These are phyloP conservation scores for Glomus cerebriforme DNA, from an alignment of 192 early-diverging fungal species.

Conservation along the genomic window DNA sequence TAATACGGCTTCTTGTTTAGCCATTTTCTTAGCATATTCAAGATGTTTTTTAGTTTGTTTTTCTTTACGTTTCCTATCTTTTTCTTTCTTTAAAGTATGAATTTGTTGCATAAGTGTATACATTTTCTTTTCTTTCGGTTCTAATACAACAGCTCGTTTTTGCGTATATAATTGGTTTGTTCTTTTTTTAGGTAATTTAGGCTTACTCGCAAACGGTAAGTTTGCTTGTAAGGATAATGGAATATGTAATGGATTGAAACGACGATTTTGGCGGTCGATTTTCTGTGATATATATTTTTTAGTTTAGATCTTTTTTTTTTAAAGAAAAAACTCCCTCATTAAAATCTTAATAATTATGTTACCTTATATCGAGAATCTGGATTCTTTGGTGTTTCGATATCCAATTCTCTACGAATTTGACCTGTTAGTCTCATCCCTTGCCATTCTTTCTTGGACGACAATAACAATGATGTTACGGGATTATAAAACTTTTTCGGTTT, in stretches of 20 bases:
- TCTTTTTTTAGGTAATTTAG: constrained; percentile 65
- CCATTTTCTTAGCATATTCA: constrained; percentile 58
- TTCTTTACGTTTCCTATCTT: constrained; percentile 74
- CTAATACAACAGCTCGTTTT: constrained; percentile 84
- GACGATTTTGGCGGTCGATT: constrained; percentile 72
- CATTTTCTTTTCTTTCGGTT: constrained; percentile 90
- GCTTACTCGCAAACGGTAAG: constrained; percentile 89
- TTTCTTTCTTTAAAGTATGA: constrained; percentile 85
- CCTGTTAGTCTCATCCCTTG: constrained; percentile 88
- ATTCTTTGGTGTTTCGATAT: constrained; percentile 68
- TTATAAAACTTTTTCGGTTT: constrained; percentile 97
- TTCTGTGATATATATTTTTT: constrained; percentile 44
- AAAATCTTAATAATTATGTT: constrained; percentile 16
- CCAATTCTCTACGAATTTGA: constrained; percentile 74
- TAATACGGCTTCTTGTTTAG: constrained; percentile 47
- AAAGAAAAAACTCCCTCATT: no score
- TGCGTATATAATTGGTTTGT: constrained; percentile 54
- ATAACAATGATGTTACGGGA: constrained; percentile 90
- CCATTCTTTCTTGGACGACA: constrained; percentile 76
- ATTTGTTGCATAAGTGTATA: constrained; percentile 82
- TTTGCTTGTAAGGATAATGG: constrained; percentile 79
- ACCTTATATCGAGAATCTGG: constrained; percentile 87
- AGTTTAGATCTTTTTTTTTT: neutral
- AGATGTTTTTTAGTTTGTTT: constrained; percentile 56
- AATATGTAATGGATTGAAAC: constrained; percentile 81